Evolutionary conservation across 2,329 filamentous ascomycete species (phyloP).

Genomic region (Trichoderma breve): DNA sequence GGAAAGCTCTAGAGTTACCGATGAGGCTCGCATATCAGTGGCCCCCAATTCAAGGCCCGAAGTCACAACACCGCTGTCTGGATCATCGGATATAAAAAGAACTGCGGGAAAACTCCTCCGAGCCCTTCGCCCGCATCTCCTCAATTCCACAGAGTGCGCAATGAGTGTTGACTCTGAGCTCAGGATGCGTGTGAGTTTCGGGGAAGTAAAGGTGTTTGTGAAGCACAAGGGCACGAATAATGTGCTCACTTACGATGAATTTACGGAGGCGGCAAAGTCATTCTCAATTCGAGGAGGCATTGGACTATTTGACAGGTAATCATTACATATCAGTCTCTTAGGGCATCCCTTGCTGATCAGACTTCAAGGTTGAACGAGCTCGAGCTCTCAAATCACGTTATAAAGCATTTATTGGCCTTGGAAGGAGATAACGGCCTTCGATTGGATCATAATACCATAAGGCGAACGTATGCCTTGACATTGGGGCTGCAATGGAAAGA

Average conservation of each 20-base stretch:
- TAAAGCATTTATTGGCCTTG: conserved; percentile 18
- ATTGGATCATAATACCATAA: conserved; percentile 18
- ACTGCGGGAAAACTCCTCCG: conserved; percentile 19
- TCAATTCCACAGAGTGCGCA: conserved; percentile 26
- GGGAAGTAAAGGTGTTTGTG: conserved; percentile 28
- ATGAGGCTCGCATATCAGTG: conserved; percentile 25
- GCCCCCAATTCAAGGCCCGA: conserved; percentile 28
- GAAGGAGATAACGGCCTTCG: conserved; percentile 19
- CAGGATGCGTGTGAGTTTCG: conserved; percentile 36
- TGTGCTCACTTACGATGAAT: conserved; percentile 28
- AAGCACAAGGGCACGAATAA: conserved; percentile 29
- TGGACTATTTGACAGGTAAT: conserved; percentile 30
- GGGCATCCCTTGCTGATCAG: neutral
- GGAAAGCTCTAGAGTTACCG: conserved; percentile 21
- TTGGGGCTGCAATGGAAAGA: conserved; percentile 24
- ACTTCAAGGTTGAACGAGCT: conserved; percentile 17
- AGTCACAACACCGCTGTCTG: neutral
- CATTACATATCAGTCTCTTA: neutral
- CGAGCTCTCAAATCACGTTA: conserved; percentile 2
- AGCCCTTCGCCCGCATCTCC: conserved; percentile 27
- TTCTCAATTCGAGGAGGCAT: conserved; percentile 34
- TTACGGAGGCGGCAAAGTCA: conserved; percentile 27
- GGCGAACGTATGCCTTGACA: conserved; percentile 25
- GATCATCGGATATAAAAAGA: neutral
- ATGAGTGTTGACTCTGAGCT: conserved; percentile 28